A percentile compares a stretch with the other conserved stretches of the same genome.
These are phyloP conservation scores for Hansfordia pulvinata DNA, from an alignment of 2,329 filamentous ascomycete genomes.

Conservation along the genomic window DNA sequence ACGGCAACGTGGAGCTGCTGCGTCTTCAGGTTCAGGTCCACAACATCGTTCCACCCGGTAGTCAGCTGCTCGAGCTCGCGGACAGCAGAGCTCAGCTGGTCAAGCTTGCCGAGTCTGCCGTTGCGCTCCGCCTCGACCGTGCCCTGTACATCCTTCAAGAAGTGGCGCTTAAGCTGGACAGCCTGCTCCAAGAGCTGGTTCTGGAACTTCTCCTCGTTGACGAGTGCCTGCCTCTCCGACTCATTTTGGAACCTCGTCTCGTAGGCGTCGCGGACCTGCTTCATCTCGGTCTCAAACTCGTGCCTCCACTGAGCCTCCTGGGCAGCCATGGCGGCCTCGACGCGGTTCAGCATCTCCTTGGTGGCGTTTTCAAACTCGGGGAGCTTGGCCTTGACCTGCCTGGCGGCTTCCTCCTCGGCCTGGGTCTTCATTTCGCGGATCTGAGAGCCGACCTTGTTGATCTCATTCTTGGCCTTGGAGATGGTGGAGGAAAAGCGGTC, in stretches of 20 bases:
- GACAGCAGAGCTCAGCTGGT: constrained; percentile 65
- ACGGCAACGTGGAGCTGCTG: constrained; percentile 95
- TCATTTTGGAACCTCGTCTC: constrained; percentile 68
- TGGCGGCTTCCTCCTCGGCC: constrained; percentile 57
- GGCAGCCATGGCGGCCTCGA: constrained; percentile 68
- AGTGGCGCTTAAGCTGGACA: constrained; percentile 74
- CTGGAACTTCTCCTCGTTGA: constrained; percentile 70
- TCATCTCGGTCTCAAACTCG: constrained; percentile 79
- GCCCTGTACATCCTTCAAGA: constrained; percentile 61
- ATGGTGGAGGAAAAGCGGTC: constrained; percentile 68
- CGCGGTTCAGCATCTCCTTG: constrained; percentile 73
- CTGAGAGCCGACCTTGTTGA: constrained; percentile 64
- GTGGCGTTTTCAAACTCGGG: constrained; percentile 78
- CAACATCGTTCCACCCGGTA: constrained; percentile 76
- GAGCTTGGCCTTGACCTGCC: constrained; percentile 58
- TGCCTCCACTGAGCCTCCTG: constrained; percentile 76
- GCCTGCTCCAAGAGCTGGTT: constrained; percentile 88
- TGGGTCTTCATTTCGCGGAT: constrained; percentile 61
- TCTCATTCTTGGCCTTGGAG: constrained; percentile 71
- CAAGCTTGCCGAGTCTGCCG: constrained; percentile 74
- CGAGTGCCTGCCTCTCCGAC: constrained; percentile 62
- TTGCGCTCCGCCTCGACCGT: constrained; percentile 82
- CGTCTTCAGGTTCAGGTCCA: constrained; percentile 82
- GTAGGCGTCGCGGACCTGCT: constrained; percentile 64
- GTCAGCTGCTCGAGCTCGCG: constrained; percentile 78